phyloP scores from a whole-genome alignment of 106 monocot genomes.

The Allium fistulosum region DNA sequence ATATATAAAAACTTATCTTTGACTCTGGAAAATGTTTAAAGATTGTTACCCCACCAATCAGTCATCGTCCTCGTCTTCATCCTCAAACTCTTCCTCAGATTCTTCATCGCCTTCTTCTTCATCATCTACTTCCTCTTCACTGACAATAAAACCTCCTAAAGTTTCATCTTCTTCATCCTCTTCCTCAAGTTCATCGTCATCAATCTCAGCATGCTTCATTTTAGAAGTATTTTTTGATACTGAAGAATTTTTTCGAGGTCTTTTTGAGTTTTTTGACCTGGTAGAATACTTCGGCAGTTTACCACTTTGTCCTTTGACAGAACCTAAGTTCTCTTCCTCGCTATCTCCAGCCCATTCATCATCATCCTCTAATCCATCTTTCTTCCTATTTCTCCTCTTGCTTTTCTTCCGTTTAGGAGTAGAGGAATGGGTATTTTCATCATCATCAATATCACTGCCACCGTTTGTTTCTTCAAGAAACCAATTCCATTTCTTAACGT shows the following conservation, averaged over 20 bases:
- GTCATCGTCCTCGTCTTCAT: background rate
- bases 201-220: background rate
- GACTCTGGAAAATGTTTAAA: too few species aligned
- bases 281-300: slow-evolving; percentile 28
- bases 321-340: slow-evolving; percentile 15
- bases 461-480: slow-evolving; percentile 9
- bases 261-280: slow-evolving; percentile 33
- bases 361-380: slow-evolving; percentile 8
- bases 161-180: slow-evolving; percentile 18
- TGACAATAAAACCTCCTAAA: background rate
- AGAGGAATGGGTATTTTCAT: too few species aligned
- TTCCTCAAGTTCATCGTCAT: slow-evolving; percentile 3
- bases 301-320: slow-evolving; percentile 8
- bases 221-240: too few species aligned
- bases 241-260: slow-evolving; percentile 9
- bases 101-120: background rate
- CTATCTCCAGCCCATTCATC: slow-evolving; percentile 45
- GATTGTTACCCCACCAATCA: too few species aligned
- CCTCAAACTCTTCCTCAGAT: slow-evolving; percentile 5
- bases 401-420: too few species aligned
- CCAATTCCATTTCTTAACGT: slow-evolving; percentile 9
- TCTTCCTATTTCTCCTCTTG: background rate
- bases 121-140: background rate
- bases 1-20: too few species aligned
- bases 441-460: slow-evolving; percentile 7